Percentiles rank a stretch among this genome's conserved stretches.
Evolutionary conservation across 2,329 filamentous ascomycete species (phyloP).

Genomic region (Acrocalymma vagum): DNA sequence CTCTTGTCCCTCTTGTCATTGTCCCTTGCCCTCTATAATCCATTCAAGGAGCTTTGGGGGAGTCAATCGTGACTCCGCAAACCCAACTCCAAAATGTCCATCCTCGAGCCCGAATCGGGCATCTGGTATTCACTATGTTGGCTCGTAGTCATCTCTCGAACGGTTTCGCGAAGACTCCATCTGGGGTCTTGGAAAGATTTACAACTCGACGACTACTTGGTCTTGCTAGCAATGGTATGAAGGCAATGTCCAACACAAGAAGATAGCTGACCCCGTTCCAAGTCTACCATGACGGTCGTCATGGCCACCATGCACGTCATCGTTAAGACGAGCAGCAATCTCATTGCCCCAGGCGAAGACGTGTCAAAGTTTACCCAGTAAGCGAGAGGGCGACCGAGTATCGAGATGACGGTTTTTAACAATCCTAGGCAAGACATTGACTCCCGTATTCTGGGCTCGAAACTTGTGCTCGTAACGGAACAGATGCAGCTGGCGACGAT

Average conservation of each 20-base stretch:
- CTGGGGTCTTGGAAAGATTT: constrained; percentile 41
- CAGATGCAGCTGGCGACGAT: constrained; percentile 61
- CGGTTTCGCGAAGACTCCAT: constrained; percentile 39
- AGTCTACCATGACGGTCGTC: constrained; percentile 44
- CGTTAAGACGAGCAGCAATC: constrained; percentile 42
- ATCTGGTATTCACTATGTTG: constrained; percentile 45
- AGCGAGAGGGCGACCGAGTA: too few species aligned
- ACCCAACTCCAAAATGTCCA: too few species aligned
- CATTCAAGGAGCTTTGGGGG: too few species aligned
- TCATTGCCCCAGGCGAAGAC: constrained; percentile 43
- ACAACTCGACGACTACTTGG: constrained; percentile 46
- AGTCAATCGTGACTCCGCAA: too few species aligned
- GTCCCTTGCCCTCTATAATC: too few species aligned
- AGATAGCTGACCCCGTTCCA: constrained; percentile 8
- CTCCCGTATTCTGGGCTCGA: constrained; percentile 60
- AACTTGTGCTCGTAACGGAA: constrained; percentile 63
- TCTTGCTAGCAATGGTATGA: constrained; percentile 44
- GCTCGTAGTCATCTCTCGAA: constrained; percentile 38
- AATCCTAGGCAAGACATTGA: too few species aligned
- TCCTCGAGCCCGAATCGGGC: too few species aligned
- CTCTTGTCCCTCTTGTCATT: too few species aligned
- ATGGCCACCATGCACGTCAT: constrained; percentile 43
- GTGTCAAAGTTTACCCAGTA: constrained; percentile 40
- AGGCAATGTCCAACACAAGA: not conserved
- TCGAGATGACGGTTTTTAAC: too few species aligned